Conservation (phyloP, 495 filamentous ascomycete genomes). For the Penicillium dipodomyicola region DNA sequence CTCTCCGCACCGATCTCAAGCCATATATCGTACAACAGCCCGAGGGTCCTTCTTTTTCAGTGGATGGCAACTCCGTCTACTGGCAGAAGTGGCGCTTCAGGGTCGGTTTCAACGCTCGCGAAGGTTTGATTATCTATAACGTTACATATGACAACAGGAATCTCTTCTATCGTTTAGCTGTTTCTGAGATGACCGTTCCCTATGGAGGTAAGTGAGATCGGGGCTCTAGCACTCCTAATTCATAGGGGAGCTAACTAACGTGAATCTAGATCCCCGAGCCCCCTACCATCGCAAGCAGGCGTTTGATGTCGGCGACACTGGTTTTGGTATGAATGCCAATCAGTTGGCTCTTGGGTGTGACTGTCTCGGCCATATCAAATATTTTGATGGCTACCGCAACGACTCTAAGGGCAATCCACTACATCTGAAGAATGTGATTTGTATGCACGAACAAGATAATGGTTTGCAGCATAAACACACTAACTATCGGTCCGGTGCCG, state of each 20-base stretch:
- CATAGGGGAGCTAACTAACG: constrained; percentile 1
- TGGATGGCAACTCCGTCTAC: constrained; percentile 49
- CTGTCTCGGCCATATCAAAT: constrained; percentile 66
- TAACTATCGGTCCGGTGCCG: constrained; percentile 61
- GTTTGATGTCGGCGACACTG: constrained; percentile 68
- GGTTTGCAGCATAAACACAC: constrained; percentile 67
- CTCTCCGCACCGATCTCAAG: constrained; percentile 60
- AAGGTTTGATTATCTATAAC: constrained; percentile 62
- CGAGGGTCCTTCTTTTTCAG: constrained; percentile 68
- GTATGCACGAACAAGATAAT: constrained; percentile 67
- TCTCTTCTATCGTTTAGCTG: constrained; percentile 65
- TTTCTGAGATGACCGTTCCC: constrained; percentile 75
- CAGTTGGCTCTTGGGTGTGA: constrained; percentile 67
- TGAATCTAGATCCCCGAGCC: constrained; percentile 58
- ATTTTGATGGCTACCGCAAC: constrained; percentile 58
- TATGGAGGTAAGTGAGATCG: constrained; percentile 35
- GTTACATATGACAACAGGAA: constrained; percentile 66
- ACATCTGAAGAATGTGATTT: constrained; percentile 58
- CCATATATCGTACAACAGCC: constrained; percentile 75
- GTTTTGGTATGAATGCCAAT: constrained; percentile 64
- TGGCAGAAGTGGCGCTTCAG: constrained; percentile 72
- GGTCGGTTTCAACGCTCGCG: constrained; percentile 62
- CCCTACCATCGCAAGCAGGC: constrained; percentile 68
- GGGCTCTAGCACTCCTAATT: background rate
- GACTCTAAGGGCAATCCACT: constrained; percentile 54